A percentile compares a stretch with the other conserved stretches of the same genome.
Evolutionary conservation across 805 yeast species (phyloP).

Genomic region (Pichia cabralensis): DNA sequence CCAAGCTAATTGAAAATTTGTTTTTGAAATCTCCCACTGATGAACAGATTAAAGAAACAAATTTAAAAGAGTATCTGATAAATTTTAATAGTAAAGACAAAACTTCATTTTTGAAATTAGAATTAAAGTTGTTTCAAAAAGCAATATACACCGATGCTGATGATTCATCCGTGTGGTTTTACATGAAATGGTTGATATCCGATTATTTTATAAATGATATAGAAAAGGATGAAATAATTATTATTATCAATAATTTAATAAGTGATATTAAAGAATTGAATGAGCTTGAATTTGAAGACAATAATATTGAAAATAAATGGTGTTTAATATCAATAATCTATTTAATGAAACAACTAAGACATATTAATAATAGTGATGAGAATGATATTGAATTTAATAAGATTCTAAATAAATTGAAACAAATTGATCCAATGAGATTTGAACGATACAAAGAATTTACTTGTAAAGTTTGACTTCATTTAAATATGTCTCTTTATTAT

Average conservation of each 20-base stretch:
- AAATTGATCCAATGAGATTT: constrained; percentile 55
- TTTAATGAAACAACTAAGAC: constrained; percentile 30
- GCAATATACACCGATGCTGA: constrained; percentile 91
- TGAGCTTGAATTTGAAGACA: constrained; percentile 63
- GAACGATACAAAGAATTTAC: constrained; percentile 41
- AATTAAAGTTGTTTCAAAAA: constrained; percentile 59
- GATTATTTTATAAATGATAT: constrained; percentile 30
- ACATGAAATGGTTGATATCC: constrained; percentile 67
- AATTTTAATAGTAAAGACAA: constrained; percentile 13
- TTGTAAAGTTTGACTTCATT: constrained; percentile 17
- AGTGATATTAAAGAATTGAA: constrained; percentile 50
- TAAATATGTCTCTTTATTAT: constrained; percentile 19
- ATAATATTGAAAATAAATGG: constrained; percentile 57
- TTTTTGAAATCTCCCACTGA: constrained; percentile 21
- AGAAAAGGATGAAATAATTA: constrained; percentile 22
- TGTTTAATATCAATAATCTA: constrained; percentile 53
- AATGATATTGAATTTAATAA: constrained; percentile 10
- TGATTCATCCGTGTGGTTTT: constrained; percentile 90
- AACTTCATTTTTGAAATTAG: constrained; percentile 35
- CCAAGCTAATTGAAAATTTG: constrained; percentile 52
- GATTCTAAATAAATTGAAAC: constrained; percentile 34
- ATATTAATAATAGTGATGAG: constrained; percentile 2
- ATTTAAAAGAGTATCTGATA: constrained; percentile 8
- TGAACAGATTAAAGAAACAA: constrained; percentile 8
- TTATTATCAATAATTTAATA: constrained; percentile 37